A percentile compares a stretch with the other conserved stretches of the same genome.
Evolutionary conservation across 23 red algal species (phyloP).

Genomic region (Cyanidioschyzon merolae): DNA sequence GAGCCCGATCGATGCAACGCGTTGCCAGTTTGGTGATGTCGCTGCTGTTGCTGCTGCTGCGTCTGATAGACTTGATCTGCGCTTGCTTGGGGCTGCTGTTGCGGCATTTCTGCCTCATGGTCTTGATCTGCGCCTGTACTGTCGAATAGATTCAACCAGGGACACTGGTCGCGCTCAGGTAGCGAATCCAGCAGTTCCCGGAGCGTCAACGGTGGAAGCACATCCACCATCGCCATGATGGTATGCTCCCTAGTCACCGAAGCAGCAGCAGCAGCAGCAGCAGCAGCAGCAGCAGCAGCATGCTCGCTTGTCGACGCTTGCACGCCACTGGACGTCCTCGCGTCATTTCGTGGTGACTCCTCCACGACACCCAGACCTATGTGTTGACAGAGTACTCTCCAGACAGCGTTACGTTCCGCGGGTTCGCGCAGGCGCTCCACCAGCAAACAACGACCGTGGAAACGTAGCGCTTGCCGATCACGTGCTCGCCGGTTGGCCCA

Average conservation of each 20-base stretch:
- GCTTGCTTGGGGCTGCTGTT: not conserved
- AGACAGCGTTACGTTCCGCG: conserved; percentile 31
- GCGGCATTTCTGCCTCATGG: not conserved
- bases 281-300: not conserved
- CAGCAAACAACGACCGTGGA: conserved; percentile 70
- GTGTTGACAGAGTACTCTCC: conserved; percentile 18
- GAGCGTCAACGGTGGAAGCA: too few relatives aligned
- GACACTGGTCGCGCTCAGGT: not conserved
- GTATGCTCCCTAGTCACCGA: not conserved
- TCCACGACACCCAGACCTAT: not conserved
- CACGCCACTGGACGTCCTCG: not conserved
- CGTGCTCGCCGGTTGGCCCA: conserved; percentile 11
- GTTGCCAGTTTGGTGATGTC: too few relatives aligned
- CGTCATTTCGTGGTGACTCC: not conserved
- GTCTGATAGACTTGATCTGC: conserved; percentile 15
- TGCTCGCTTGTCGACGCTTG: not conserved
- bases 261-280: not conserved
- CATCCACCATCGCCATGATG: conserved; percentile 17
- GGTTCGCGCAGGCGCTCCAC: conserved; percentile 47
- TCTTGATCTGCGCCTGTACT: too few relatives aligned
- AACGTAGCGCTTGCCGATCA: conserved; percentile 35
- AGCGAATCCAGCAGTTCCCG: not conserved
- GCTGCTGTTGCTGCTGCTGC: too few relatives aligned
- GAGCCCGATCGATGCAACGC: too few relatives aligned
- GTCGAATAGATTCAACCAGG: too few relatives aligned